These are phyloP conservation scores for Rhizophora mangle DNA, from an alignment of 345 rosid species.

Conservation along the genomic window DNA sequence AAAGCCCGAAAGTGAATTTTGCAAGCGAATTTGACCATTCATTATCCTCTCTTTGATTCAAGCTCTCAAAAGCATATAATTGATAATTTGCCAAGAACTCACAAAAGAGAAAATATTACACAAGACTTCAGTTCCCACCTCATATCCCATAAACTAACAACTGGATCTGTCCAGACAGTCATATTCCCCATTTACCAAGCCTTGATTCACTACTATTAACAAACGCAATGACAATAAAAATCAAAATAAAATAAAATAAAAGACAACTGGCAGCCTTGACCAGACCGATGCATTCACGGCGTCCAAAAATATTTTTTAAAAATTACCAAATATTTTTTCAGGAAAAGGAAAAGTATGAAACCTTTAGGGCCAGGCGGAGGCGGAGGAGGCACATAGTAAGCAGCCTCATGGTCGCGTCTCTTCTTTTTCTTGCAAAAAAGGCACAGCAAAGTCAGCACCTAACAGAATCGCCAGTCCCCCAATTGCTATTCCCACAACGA, in stretches of 20 bases:
- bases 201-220: neutral
- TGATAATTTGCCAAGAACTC: too few species aligned
- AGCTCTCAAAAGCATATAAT: too few species aligned
- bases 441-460: slow-evolving; percentile 16
- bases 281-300: neutral
- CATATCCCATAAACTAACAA: neutral
- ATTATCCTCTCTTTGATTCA: neutral
- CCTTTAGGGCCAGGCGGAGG: slow-evolving; percentile 57
- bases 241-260: neutral
- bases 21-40: neutral
- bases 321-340: too few species aligned
- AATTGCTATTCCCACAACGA: slow-evolving; percentile 32
- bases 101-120: too few species aligned
- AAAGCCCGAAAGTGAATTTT: neutral
- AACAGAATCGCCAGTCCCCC: slow-evolving; percentile 29
- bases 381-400: slow-evolving; percentile 34
- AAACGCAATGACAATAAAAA: neutral
- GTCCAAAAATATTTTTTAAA: too few species aligned
- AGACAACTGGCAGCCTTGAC: too few species aligned
- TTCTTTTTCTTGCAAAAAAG: slow-evolving; percentile 25
- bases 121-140: neutral
- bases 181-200: neutral
- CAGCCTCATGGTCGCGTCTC: slow-evolving; percentile 28
- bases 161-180: slow-evolving; percentile 7
- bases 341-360: slow-evolving; percentile 18